Evolutionary conservation across 2,329 filamentous ascomycete genomes (phyloP).

Genomic region (Drechslera avenae): DNA sequence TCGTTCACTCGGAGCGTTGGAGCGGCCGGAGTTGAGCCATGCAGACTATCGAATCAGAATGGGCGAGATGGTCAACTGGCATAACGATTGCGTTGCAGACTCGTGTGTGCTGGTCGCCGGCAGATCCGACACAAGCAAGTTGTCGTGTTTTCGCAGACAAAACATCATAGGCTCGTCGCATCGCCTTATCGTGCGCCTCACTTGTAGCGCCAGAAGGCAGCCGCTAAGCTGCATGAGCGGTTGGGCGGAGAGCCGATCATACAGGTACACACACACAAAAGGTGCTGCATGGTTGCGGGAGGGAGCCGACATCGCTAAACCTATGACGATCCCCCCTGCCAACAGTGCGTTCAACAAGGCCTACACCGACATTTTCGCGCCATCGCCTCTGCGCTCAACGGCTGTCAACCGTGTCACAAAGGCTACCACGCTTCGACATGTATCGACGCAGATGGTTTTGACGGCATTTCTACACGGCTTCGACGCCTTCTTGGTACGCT

Average conservation of each 20-base stretch:
- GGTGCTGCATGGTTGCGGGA: constrained; percentile 16
- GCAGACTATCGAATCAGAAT: neutral
- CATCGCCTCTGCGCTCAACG: neutral
- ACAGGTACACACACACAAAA: constrained; percentile 21
- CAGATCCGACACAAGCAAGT: neutral
- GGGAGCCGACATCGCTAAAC: constrained; percentile 19
- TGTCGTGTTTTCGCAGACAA: constrained; percentile 4
- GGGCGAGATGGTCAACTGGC: neutral
- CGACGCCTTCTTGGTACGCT: constrained; percentile 5
- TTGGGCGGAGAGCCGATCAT: constrained; percentile 29
- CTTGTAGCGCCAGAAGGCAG: constrained; percentile 6
- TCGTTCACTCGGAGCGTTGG: neutral
- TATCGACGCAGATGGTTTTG: neutral
- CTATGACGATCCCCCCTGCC: constrained; percentile 20
- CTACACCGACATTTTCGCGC: constrained; percentile 28
- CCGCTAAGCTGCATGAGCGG: constrained; percentile 11
- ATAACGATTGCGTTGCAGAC: neutral
- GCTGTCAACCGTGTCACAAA: neutral
- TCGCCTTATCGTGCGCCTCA: constrained; percentile 19
- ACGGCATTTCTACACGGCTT: neutral
- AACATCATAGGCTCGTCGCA: constrained; percentile 4
- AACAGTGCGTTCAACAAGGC: constrained; percentile 17
- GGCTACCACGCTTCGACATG: no score
- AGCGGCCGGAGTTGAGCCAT: neutral
- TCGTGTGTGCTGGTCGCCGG: neutral